A percentile compares a stretch with the other conserved stretches of the same genome.
Conservation (phyloP, 331 rosid species). For the Spiraea crenata region DNA sequence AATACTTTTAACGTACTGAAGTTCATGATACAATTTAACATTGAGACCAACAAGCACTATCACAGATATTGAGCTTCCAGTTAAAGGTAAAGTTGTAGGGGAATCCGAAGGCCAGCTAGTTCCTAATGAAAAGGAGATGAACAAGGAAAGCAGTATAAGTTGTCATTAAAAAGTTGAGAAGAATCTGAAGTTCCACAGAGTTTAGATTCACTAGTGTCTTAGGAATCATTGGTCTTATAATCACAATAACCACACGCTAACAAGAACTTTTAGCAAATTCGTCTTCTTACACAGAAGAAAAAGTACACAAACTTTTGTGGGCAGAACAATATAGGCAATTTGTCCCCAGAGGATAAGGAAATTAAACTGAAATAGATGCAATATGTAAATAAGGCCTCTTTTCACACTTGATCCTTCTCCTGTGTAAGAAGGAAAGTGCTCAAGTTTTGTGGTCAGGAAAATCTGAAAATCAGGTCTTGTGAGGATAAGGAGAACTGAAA, state of each 20-base stretch:
- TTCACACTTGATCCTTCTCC: not conserved
- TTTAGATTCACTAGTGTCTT: constrained; percentile 22
- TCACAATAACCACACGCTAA: not conserved
- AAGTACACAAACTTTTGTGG: constrained; percentile 19
- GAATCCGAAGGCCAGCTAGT: constrained; percentile 9
- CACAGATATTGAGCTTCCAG: not conserved
- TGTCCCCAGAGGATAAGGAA: constrained; percentile 20
- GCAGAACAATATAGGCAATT: constrained; percentile 6
- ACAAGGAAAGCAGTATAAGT: constrained; percentile 18
- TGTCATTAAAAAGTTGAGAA: constrained; percentile 23
- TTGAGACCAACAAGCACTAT: too few relatives aligned
- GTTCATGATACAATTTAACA: not conserved
- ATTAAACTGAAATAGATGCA: not conserved
- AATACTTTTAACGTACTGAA: not conserved
- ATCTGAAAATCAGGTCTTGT: constrained; percentile 10
- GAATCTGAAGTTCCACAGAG: constrained; percentile 8
- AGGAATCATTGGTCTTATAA: not conserved
- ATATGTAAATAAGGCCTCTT: not conserved
- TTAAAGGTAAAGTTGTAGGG: not conserved
- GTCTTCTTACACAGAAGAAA: not conserved
- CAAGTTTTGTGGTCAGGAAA: constrained; percentile 23
- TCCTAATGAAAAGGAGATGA: constrained; percentile 23
- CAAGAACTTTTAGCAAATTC: not conserved
- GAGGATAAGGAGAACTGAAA: constrained; percentile 14
- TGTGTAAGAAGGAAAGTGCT: not conserved